phyloP scores from a whole-genome alignment of 257 asterid genomes.

The Solanum ossicruentum region DNA sequence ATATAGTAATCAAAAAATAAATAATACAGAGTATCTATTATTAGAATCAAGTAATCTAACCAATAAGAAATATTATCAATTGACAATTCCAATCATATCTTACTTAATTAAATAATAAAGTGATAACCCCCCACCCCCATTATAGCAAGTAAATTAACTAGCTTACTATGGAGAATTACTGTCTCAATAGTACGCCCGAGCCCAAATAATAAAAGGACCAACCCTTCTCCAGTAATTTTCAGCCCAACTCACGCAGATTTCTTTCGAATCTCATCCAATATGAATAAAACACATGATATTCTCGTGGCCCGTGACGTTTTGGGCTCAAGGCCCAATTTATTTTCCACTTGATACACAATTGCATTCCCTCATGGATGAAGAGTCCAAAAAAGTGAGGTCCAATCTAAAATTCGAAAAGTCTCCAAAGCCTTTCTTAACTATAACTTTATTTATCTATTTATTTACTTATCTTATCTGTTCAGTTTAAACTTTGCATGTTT shows the following conservation, averaged over 20 bases:
- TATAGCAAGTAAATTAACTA: no score
- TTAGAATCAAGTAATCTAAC: no score
- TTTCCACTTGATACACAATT: background rate
- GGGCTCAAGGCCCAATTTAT: background rate
- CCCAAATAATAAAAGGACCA: background rate
- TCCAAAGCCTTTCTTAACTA: background rate
- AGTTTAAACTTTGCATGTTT: no score
- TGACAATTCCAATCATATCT: no score
- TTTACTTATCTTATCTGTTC: no score
- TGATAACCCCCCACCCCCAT: no score
- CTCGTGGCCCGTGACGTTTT: background rate
- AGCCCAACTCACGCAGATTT: background rate
- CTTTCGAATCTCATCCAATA: constrained; percentile 1
- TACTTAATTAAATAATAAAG: no score
- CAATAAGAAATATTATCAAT: no score
- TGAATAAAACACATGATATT: background rate
- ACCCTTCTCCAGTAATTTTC: background rate
- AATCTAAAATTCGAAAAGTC: background rate
- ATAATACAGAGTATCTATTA: no score
- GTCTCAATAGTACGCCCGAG: background rate
- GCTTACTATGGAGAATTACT: background rate
- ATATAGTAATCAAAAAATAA: no score
- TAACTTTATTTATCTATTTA: no score
- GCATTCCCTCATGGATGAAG: background rate
- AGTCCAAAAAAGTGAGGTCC: background rate